Conservation (phyloP, 1,284 basidiomycete species). For the Takashimella koratensis region DNA sequence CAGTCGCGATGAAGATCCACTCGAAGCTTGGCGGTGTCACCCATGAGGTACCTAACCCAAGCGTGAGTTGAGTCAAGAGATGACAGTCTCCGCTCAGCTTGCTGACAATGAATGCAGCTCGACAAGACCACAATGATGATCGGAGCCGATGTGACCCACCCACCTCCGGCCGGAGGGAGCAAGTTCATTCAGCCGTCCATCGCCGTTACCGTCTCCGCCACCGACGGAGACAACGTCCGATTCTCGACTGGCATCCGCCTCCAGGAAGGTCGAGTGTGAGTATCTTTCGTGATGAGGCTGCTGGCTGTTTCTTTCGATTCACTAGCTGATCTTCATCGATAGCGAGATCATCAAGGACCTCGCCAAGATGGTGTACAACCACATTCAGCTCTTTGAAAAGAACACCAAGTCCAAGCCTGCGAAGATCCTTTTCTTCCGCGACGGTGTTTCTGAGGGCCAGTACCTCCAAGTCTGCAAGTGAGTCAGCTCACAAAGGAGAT, state of each 20-base stretch:
- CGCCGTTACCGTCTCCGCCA: constrained; percentile 50
- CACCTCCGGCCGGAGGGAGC: constrained; percentile 26
- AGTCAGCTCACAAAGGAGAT: constrained; percentile 7
- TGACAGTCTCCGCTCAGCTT: constrained; percentile 12
- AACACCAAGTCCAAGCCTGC: constrained; percentile 44
- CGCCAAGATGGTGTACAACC: constrained; percentile 28
- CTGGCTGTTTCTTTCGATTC: too few relatives aligned
- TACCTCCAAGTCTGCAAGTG: constrained; percentile 48
- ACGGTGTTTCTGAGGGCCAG: constrained; percentile 54
- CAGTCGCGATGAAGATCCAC: constrained; percentile 47
- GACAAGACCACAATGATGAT: constrained; percentile 50
- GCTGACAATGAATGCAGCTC: constrained; percentile 13
- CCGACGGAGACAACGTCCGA: constrained; percentile 41
- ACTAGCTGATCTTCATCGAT: not conserved
- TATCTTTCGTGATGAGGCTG: not conserved
- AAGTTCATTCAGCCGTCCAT: constrained; percentile 49
- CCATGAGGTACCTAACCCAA: constrained; percentile 34
- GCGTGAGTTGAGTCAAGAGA: constrained; percentile 18
- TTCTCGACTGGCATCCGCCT: constrained; percentile 48
- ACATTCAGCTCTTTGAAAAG: constrained; percentile 31
- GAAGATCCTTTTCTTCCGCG: constrained; percentile 51
- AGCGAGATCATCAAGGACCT: constrained; percentile 36
- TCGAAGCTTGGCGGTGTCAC: constrained; percentile 54
- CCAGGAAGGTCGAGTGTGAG: constrained; percentile 48
- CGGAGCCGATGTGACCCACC: constrained; percentile 46